Base-by-base conservation (phyloP, 2,329 filamentous ascomycete genomes). In the Fusarium ramigenum region DNA sequence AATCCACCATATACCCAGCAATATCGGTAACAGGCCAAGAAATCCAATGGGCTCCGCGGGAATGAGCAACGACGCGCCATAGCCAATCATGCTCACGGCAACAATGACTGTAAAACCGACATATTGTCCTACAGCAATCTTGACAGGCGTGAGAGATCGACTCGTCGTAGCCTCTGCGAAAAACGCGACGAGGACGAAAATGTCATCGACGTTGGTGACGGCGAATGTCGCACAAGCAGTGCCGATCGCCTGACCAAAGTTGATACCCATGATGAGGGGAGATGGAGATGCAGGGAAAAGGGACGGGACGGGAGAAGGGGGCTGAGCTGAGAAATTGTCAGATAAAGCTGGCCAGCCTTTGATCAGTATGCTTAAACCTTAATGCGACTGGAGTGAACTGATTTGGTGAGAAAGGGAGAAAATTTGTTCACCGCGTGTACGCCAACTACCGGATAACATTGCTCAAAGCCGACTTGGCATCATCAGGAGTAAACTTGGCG, bases 381-480 rank as follows among this genome's bases (percentile, higher is more conserved):
- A 30, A 15, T 46, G 12, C 18, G 12, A 46, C 5, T 25, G 42
- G 9, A 21, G 7, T 40, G 19, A 21, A 19, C 9, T 32, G 16
- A 57, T 57, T 57, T 32, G 52, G 23, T 30, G 16, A 37, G 21
- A 9, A 21, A 30, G 34, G 15, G 9, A 39, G 36, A 47, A 39
- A 28, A 39, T 44, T 54, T 64, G 63, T 66, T 66, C 36, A 59
- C 56, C 56, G 42, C 42, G 56, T 59, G 32, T 18, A 19, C n/a
- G 49, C 32, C 53, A 59, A 59, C 39, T 61, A 67, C 63, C 64
- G 64, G 63, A 67, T 67, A 67, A 61, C 46, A 39, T 23, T 32
- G 42, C 32, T 28, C 19, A 46, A 30, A 66, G 64, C 64, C 64
- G 64, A 61, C 64, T 67, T 67, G 64, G 64, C 64, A 50, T 50